Base-by-base conservation (phyloP, 139 green algal species). In the Tetradesmus obliquus region DNA sequence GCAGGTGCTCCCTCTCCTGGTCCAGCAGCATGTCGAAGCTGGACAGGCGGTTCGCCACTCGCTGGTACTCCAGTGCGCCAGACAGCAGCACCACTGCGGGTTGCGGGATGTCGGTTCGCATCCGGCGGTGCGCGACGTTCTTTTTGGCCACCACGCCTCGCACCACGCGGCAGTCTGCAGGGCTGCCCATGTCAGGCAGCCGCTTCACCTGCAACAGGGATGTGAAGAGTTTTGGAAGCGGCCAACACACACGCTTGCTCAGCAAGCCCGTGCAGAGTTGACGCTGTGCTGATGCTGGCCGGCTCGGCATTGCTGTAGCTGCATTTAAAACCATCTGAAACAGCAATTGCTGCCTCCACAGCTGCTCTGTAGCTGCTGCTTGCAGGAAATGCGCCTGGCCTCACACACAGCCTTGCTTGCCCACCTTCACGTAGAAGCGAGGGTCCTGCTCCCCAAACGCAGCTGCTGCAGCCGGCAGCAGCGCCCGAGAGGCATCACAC, bases 81-180 rank as follows among this genome's bases (percentile, higher is more conserved):
- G 88, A 84, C 90, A 96, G 88, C 88, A 96, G 84, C 87, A 95
- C 62, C 83, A 98, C 93, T 57, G 94, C 94, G 9, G 97, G 95
- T 74, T 96, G 92, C 0, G 91, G n/a, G 76, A 98, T 95, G 89
- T 93, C 85, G 3, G 69, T 94, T n/a, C 94, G 93, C 97, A 99
- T 99, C 62, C 92, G 90, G 69, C 95, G 93, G 94, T 99, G 97
- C 32, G 96, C 94, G 58, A 98, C 93, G 54, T 97, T 97, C 91
- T 97, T 97, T 88, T 95, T 94, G 58, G 94, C 95, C 53, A 97
- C 96, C 55, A 98, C 93, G 22, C 97, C 97, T 19, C 89, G 91
- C 74, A 98, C 93, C n/a, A 97, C 71, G 71, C 80, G 92, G 90
- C 95, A 97, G 83, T 96, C 94, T 1, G 58, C 74, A 1, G 95